Evolutionary conservation across 805 yeast species (phyloP).

Genomic region (Danielozyma ontarioensis): DNA sequence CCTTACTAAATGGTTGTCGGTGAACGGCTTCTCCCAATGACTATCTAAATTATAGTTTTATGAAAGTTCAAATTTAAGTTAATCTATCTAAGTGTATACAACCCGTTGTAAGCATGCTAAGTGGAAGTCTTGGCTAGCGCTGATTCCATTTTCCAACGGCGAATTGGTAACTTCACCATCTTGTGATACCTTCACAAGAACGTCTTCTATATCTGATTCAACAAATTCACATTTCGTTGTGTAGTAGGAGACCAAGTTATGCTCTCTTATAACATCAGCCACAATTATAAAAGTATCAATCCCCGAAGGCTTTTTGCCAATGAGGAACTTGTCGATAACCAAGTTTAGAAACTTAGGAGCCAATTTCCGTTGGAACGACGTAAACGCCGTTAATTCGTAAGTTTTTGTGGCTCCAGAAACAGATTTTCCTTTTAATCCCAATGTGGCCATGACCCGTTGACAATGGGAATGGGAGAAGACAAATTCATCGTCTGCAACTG

Average conservation of each 20-base stretch:
- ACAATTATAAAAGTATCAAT: conserved; percentile 17
- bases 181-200: conserved; percentile 7
- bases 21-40: conserved; percentile 23
- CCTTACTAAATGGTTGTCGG: conserved; percentile 45
- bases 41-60: no score
- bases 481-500: conserved; percentile 11
- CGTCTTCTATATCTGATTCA: conserved; percentile 15
- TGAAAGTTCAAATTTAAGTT: no score
- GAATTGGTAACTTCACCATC: conserved; percentile 7
- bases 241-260: conserved; percentile 44
- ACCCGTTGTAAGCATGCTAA: not conserved
- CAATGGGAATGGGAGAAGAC: conserved; percentile 10
- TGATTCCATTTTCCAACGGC: not conserved
- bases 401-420: conserved; percentile 5
- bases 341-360: conserved; percentile 26
- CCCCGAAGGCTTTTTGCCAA: conserved; percentile 3
- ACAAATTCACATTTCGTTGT: conserved; percentile 33
- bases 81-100: no score
- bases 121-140: not conserved
- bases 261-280: conserved; percentile 46
- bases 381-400: conserved; percentile 47
- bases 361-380: conserved; percentile 43
- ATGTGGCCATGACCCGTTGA: conserved; percentile 22
- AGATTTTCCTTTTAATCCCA: conserved; percentile 12
- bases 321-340: conserved; percentile 11